Conservation (phyloP, 2,329 filamentous ascomycete genomes). For the Zalaria obscura region DNA sequence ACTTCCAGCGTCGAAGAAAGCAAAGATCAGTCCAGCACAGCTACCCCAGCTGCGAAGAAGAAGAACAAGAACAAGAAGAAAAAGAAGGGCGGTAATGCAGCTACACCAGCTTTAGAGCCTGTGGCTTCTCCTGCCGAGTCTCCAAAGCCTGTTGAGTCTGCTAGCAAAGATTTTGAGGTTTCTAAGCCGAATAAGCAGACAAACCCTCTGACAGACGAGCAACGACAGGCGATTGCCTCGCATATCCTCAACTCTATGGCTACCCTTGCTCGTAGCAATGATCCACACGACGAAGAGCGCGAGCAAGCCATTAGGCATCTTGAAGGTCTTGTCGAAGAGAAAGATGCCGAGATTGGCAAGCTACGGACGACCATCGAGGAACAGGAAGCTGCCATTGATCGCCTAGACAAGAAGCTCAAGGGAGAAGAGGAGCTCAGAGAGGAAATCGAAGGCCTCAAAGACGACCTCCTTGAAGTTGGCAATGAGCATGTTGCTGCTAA, state of each 20-base stretch:
- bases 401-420: constrained; percentile 54
- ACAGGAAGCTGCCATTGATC: constrained; percentile 61
- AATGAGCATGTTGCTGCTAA: constrained; percentile 75
- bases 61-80: constrained; percentile 72
- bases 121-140: background rate
- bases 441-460: constrained; percentile 71
- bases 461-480: constrained; percentile 65
- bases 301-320: constrained; percentile 5
- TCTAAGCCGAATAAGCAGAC: too few relatives aligned
- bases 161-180: too few relatives aligned
- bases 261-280: background rate
- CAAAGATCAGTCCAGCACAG: constrained; percentile 11
- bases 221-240: constrained; percentile 1
- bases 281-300: background rate
- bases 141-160: constrained; percentile 5
- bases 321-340: constrained; percentile 5
- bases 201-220: background rate
- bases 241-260: constrained; percentile 2
- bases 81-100: constrained; percentile 41
- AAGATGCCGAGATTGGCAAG: constrained; percentile 8
- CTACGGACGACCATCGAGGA: constrained; percentile 22
- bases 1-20: constrained; percentile 1
- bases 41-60: constrained; percentile 45
- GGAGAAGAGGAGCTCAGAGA: constrained; percentile 67
- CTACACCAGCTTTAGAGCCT: constrained; percentile 1